A percentile compares a stretch with the other conserved stretches of the same genome.
Evolutionary conservation across 108 stramenopile genomes (phyloP).

Genomic region (Skeletonema marinoi): DNA sequence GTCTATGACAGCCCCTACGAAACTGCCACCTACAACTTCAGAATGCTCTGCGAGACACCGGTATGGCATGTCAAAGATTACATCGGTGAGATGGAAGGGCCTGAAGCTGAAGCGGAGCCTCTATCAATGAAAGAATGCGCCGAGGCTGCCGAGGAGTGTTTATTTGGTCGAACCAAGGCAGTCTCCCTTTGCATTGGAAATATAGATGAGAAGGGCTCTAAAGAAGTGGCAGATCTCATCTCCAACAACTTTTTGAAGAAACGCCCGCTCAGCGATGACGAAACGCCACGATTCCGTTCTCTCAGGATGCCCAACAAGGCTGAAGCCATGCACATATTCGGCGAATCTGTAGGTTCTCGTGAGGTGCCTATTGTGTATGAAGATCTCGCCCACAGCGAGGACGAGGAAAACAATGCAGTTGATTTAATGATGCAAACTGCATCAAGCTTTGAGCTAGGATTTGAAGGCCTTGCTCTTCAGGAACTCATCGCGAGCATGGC

Average conservation of each 20-base stretch:
- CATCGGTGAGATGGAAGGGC: constrained; percentile 80
- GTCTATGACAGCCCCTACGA: constrained; percentile 83
- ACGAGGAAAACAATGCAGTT: constrained; percentile 84
- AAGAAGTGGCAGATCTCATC: constrained; percentile 60
- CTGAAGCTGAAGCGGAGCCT: constrained; percentile 64
- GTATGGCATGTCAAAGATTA: constrained; percentile 86
- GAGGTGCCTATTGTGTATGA: constrained; percentile 69
- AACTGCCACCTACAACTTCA: constrained; percentile 80
- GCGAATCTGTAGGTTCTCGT: constrained; percentile 29
- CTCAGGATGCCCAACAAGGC: constrained; percentile 73
- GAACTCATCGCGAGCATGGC: constrained; percentile 81
- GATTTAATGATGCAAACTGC: constrained; percentile 80
- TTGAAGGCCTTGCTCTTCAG: constrained; percentile 75
- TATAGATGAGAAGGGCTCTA: constrained; percentile 72
- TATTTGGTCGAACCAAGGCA: constrained; percentile 66
- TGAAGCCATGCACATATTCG: constrained; percentile 79
- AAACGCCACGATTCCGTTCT: constrained; percentile 74
- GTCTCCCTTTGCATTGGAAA: constrained; percentile 86
- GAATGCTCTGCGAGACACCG: constrained; percentile 75
- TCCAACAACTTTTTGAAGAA: constrained; percentile 54
- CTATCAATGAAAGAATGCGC: constrained; percentile 88
- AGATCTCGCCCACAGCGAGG: constrained; percentile 66
- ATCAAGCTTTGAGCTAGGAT: constrained; percentile 66
- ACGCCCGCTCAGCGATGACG: constrained; percentile 58
- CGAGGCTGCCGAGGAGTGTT: constrained; percentile 61